Base-by-base conservation (phyloP, 352 stramenopile species). In the Pythium periplocum region DNA sequence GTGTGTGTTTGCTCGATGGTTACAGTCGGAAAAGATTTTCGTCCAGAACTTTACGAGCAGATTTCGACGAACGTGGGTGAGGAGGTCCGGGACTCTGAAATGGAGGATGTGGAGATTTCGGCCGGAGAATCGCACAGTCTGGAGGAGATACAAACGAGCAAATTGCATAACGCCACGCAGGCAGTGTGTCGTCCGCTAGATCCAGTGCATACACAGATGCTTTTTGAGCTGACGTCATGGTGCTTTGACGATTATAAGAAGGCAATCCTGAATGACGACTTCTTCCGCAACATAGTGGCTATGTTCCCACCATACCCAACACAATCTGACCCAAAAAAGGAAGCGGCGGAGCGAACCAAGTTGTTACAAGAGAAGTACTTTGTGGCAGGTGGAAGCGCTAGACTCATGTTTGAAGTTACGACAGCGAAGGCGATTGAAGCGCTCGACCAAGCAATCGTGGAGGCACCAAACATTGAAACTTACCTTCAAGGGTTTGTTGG, bases 1-100 rank as follows among this genome's bases (percentile, higher is more conserved):
- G 50, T 59, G 31, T 59, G 51, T 45, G 57, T 55, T 59, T 59
- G 50, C 50, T 63, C 56, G 42, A 63, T 58, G 48, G 56, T 48
- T 49, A 30, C 48, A n/a, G 17, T 39, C 32, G 56, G 49, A 47
- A 52, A 57, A 51, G 48, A 57, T 34, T 58, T 37, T 53, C 49
- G 48, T 43, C 6, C 37, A 45, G 48, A 57, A n/a, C 6, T 56
- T 11, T 57, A 48, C 33, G 4, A 46, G 34, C 36, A 8, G 4
- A 59, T 64, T 45, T n/a, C 43, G 40, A 38, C 36, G 17, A 57
- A 51, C 5, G 38, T 46, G 36, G 45, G 46, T 45, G 26, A 35
- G n/a, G 30, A 42, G 38, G 7, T 42, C 38, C 11, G 38, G 11
- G 7, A 42, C 38, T 42, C 38, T 42, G 38, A 45, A 44, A 34